Conservation (phyloP, 768 basidiomycete species). For the Astraeus odoratus region DNA sequence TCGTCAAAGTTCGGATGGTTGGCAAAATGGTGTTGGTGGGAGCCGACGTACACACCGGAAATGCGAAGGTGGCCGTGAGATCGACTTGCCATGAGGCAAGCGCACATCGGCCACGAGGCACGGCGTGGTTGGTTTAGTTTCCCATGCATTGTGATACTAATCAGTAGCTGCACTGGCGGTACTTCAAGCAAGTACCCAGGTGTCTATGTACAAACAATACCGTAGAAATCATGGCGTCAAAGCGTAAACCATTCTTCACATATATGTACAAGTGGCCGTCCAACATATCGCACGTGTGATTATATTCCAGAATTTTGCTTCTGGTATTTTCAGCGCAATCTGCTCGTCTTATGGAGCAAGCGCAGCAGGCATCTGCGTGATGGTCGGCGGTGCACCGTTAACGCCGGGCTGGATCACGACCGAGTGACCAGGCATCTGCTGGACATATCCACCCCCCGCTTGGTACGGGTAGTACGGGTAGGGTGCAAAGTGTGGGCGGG, state of each 20-base stretch:
- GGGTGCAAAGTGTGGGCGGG: constrained; percentile 11
- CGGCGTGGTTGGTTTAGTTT: constrained; percentile 11
- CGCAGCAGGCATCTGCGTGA: constrained; percentile 50
- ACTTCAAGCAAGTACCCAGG: too few species aligned
- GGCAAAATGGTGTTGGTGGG: constrained; percentile 22
- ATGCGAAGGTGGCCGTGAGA: background rate
- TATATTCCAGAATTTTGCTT: too few species aligned
- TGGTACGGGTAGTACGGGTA: constrained; percentile 31
- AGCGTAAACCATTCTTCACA: too few species aligned
- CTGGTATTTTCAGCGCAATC: too few species aligned
- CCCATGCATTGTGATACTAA: constrained; percentile 5
- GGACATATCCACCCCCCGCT: constrained; percentile 32
- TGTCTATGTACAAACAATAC: too few species aligned
- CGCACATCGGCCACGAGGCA: constrained; percentile 7
- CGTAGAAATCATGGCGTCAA: too few species aligned
- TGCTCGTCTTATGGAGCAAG: constrained; percentile 14
- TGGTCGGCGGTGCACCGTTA: constrained; percentile 52
- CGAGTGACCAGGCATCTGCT: constrained; percentile 52
- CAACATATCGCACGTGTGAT: too few species aligned
- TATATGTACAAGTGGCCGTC: too few species aligned
- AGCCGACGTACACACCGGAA: too few species aligned
- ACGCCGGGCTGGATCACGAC: constrained; percentile 62
- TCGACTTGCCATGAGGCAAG: constrained; percentile 12
- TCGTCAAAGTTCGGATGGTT: too few species aligned
- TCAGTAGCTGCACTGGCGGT: background rate